Evolutionary conservation across 257 asterid species (phyloP).

Genomic region (Striga asiatica): DNA sequence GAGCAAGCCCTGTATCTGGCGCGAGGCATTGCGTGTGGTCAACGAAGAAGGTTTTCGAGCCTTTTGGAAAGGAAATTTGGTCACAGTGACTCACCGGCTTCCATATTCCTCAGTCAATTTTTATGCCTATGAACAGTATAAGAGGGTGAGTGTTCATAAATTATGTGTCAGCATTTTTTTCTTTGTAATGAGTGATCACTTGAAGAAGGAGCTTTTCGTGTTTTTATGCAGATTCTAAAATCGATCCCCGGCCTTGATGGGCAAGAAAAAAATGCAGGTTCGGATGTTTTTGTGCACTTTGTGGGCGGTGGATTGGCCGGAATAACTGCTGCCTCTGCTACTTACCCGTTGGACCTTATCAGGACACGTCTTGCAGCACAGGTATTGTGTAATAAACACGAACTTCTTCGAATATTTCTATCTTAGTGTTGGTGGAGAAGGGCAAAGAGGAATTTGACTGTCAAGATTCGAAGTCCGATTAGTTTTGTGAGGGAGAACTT

Average conservation of each 20-base stretch:
- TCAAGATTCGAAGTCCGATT: too few species aligned
- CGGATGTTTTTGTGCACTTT: conserved; percentile 45
- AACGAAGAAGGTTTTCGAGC: conserved; percentile 76
- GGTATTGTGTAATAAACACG: too few species aligned
- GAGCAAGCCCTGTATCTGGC: conserved; percentile 49
- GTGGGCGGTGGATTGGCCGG: conserved; percentile 74
- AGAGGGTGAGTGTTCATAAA: conserved; percentile 35
- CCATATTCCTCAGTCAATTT: conserved; percentile 65
- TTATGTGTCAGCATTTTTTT: too few species aligned
- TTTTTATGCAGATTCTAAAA: conserved; percentile 35
- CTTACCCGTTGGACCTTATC: conserved; percentile 75
- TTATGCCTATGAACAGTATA: conserved; percentile 58
- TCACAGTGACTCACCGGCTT: conserved; percentile 65
- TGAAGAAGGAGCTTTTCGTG: background rate
- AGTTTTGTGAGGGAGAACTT: too few species aligned
- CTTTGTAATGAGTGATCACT: too few species aligned
- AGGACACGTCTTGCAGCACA: conserved; percentile 75
- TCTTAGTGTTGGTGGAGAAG: too few species aligned
- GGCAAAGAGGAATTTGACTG: too few species aligned
- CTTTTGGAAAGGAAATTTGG: conserved; percentile 77
- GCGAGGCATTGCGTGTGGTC: conserved; percentile 53
- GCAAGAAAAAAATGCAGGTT: conserved; percentile 20
- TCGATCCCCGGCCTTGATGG: conserved; percentile 42
- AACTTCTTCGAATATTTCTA: too few species aligned
- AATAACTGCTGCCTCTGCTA: conserved; percentile 58